These are phyloP conservation scores for Xerocomus potaroensis DNA, from an alignment of 768 basidiomycete genomes.

Conservation along the genomic window DNA sequence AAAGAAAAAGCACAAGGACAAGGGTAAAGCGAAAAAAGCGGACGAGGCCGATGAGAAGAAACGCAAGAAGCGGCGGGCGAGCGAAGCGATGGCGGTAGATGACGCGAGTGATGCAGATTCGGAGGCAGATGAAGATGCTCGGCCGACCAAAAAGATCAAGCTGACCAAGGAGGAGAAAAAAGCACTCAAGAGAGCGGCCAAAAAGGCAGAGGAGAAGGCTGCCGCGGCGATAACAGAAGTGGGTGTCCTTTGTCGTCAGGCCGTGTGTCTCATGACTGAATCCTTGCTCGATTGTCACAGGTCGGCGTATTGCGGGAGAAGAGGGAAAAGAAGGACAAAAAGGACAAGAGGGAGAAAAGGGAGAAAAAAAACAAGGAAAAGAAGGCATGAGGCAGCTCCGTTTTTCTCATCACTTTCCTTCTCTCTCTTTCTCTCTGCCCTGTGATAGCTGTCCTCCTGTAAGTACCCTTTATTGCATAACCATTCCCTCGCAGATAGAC, in stretches of 20 bases:
- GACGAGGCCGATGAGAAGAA: conserved; percentile 38
- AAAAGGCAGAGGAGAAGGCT: conserved; percentile 47
- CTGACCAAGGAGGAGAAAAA: conserved; percentile 84
- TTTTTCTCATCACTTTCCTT: too few species aligned
- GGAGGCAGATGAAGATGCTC: conserved; percentile 25
- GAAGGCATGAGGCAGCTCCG: too few species aligned
- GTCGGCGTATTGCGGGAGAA: conserved; percentile 35
- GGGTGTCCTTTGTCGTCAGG: conserved; percentile 18
- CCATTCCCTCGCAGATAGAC: too few species aligned
- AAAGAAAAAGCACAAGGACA: conserved; percentile 44
- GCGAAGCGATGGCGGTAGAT: conserved; percentile 63
- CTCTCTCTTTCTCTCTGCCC: too few species aligned
- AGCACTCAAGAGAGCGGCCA: conserved; percentile 73
- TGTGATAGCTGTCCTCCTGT: too few species aligned
- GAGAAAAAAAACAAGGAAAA: conserved; percentile 48
- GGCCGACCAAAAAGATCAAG: conserved; percentile 66
- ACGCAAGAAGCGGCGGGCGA: conserved; percentile 61
- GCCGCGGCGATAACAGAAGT: conserved; percentile 33
- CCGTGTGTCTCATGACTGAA: conserved; percentile 3
- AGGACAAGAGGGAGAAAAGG: conserved; percentile 33
- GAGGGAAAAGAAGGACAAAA: conserved; percentile 38
- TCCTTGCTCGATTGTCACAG: conserved; percentile 14
- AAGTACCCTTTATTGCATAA: too few species aligned
- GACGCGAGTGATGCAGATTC: conserved; percentile 46
- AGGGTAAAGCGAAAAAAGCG: conserved; percentile 1